Base-by-base conservation (phyloP, 2,329 filamentous ascomycete genomes). In the Chaetomium sp. region DNA sequence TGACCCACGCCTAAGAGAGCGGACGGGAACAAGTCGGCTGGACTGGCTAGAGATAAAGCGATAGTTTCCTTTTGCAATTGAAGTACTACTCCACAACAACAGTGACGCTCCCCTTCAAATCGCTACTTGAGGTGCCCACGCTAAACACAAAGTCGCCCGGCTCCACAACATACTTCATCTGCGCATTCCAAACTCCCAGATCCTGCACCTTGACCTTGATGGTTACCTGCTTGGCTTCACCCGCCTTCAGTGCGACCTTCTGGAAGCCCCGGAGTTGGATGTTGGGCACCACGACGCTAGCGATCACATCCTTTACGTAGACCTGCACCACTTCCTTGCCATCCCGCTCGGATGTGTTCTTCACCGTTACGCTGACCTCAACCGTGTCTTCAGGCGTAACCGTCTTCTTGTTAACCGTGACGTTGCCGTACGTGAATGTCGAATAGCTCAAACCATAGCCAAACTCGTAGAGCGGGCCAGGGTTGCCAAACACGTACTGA, bases 111-210 rank as follows among this genome's bases (percentile, higher is more conserved):
- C 56, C 56, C 40, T 48, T 76, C 54, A 85, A 65, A 67, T 84
- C 78, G 53, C 71, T 71, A 61, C 82, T 85, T 32, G 78, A 79
- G 52, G 73, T 76, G n/a, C 85, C 87, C 12, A 86, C 78, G 53
- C 77, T 73, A 8, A 88, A 72, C 5, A 76, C 70, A 67, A 89
- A 90, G 42, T 84, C 78, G 1, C 87, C 87, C 3, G 80, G 79
- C 75, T 90, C 87, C 40, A 90, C 86, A 32, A 88, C 84, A 68
- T 89, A 89, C 67, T 85, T 72, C 83, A 88, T 86, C 59, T 76
- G 76, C 0, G 75, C 79, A 66, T 84, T 71, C 46, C 81, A 84
- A 1, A 83, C 72, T 8, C 78, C 78, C 59, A 85, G 74, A 32
- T 79, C 67, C 9, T 81, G 76, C 66, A 86, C 84, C 58, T 79